phyloP scores from a whole-genome alignment of 306 rosid genomes.

The Hippophae gyantsensis region DNA sequence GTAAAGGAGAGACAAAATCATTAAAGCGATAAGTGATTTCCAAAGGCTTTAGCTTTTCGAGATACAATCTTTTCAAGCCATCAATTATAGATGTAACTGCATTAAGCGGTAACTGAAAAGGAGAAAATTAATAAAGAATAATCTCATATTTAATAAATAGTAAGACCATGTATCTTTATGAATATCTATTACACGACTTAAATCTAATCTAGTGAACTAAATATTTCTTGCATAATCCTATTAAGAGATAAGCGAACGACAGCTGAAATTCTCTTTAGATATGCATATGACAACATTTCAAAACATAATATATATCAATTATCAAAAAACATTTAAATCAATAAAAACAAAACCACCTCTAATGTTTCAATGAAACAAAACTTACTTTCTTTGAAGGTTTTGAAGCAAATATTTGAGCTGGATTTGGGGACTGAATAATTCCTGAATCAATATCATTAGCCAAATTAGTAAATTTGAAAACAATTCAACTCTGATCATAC shows the following conservation, averaged over 20 bases:
- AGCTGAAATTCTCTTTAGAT: too few relatives aligned
- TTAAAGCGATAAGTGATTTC: conserved; percentile 66
- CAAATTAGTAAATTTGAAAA: conserved; percentile 6
- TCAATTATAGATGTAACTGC: conserved; percentile 81
- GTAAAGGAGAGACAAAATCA: conserved; percentile 67
- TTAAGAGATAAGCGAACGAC: too few relatives aligned
- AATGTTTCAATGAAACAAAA: neutral
- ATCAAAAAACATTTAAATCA: too few relatives aligned
- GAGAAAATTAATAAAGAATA: conserved; percentile 4
- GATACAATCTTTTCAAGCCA: conserved; percentile 75
- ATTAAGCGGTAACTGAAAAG: conserved; percentile 47
- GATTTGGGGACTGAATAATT: conserved; percentile 30
- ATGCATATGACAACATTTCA: too few relatives aligned
- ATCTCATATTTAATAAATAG: conserved; percentile 6
- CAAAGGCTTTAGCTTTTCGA: conserved; percentile 75
- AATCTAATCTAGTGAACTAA: too few relatives aligned
- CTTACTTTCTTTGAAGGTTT: conserved; percentile 65
- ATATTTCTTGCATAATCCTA: too few relatives aligned
- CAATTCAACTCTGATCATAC: too few relatives aligned
- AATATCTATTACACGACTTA: too few relatives aligned
- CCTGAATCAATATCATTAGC: conserved; percentile 26
- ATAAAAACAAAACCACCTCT: neutral
- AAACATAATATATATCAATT: too few relatives aligned
- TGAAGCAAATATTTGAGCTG: conserved; percentile 44
- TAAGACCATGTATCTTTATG: neutral